A percentile compares a stretch with the other conserved stretches of the same genome.
Conservation (phyloP, 2,329 filamentous ascomycete genomes). For the Hypoxylon rubiginosum region DNA sequence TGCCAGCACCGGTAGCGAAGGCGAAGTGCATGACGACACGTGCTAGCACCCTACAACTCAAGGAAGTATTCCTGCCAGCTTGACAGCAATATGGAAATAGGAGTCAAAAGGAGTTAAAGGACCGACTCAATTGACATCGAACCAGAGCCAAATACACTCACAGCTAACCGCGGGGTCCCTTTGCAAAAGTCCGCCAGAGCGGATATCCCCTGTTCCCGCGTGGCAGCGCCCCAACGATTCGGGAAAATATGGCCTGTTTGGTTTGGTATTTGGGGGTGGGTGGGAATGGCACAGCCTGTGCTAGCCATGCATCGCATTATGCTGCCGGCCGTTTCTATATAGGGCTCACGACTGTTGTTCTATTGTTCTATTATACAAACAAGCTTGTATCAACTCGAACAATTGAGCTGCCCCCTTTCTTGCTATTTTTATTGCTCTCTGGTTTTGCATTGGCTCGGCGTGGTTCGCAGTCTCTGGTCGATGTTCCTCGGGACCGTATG, state of each 20-base stretch:
- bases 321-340: not conserved
- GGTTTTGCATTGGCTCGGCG: constrained; percentile 4
- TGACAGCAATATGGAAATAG: not conserved
- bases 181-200: not conserved
- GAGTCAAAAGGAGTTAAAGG: not conserved
- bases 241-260: not conserved
- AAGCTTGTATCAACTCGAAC: not conserved
- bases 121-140: not conserved
- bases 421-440: not conserved
- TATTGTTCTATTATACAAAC: not conserved
- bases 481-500: constrained; percentile 24
- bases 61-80: not conserved
- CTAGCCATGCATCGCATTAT: constrained; percentile 4
- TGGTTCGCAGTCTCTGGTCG: not conserved
- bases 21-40: not conserved
- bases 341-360: not conserved
- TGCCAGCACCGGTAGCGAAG: not conserved
- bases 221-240: constrained; percentile 1
- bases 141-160: not conserved
- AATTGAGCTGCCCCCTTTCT: not conserved
- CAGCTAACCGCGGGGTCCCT: not conserved
- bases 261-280: not conserved
- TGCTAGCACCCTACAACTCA: not conserved
- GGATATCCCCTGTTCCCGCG: constrained; percentile 6
- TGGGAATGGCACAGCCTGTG: not conserved